Evolutionary conservation across 2,329 filamentous ascomycete genomes (phyloP), one percentile per base, ranked within the genome.

Genomic region (Ophidiomyces ophidiicola): DNA sequence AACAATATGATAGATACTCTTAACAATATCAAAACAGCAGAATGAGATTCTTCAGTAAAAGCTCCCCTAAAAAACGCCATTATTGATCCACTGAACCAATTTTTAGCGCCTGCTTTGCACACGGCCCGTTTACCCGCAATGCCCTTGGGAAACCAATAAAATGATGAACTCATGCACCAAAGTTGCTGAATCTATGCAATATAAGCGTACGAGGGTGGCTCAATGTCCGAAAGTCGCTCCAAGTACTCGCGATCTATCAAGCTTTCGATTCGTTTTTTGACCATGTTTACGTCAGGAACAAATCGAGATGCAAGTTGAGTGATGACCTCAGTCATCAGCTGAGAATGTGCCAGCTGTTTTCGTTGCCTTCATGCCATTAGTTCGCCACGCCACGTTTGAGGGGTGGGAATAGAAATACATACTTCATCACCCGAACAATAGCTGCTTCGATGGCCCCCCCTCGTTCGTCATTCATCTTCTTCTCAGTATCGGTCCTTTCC

Each of bases 351-450:
- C 11, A 70, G 51, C 3, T 53, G 55, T 46, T 70, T 71, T 32
- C 68, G 64, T 57, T 68, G 65, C 49, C 64, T 66, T 42, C 25
- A 43, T 43, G 21, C 23, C 32, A 37, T 42, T 43, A 45, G 32
- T 7, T 41, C 41, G 12, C 21, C 3, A 18, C 11, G 5, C 4
- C 23, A 32, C 6, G 19, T 31, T 14, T 17, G 29, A 12, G 20
- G 36, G 25, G 6, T 30, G 26, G 2, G 31, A 32, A 30, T 5
- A 11, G 6, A 24, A 38, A 12, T 33, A 48, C 59, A 38, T 56
- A 68, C 63, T 71, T 71, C 68, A 71, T 71, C 41, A 68, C 70
- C 7, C 68, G 59, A 12, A 71, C 68, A 42, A 71, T 53, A 11
- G 68, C 68, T 20, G 68, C 68, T 44, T 71, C 68, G 31, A 71